Evolutionary conservation across 768 basidiomycete genomes (phyloP), one percentile per base, ranked within the genome.

Genomic region (Rhodosporidiobolus odoratus): DNA sequence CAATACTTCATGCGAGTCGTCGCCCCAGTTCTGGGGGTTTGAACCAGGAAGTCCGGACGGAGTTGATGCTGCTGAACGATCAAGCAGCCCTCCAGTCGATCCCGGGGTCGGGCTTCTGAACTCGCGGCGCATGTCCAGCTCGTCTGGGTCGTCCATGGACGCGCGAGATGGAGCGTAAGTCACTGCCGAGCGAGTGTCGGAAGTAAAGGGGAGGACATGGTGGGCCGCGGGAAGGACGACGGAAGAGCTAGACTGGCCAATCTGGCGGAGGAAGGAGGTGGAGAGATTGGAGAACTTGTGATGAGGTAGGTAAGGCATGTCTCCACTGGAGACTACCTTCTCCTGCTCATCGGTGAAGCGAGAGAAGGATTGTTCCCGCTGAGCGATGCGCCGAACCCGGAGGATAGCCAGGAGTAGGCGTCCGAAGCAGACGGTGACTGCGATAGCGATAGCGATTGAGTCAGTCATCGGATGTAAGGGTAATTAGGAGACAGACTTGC

Each of bases 331-430:
- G 61, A 57, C 21, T 19, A 52, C n/a, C 17, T 59, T 48, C 13
- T 64, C 58, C 27, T 67, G 65, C 38, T 64, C 58, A 2, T 21
- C 5, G 21, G 58, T 37, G 38, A 53, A 65, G 10, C 47, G 58
- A 0, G 63, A 58, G 30, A 38, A 12, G 1, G 50, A 21, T 13
- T 45, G 13, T 21, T 74, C 65, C 27, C 43, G 53, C 1, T 59
- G 34, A 0, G 62, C 43, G 27, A 61, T 4, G 2, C 54, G 57
- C 37, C 68, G 81, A 15, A 69, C 69, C 32, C 70, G 65, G 57
- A 77, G 62, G 58, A 74, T 72, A 7, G 75, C 77, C 79, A 78
- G 19, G 79, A 80, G 66, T 70, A 79, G 53, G 69, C 80, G 62
- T 56, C 68, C 54, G 64, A 73, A 70, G 62, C 65, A 68, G 38